These are phyloP conservation scores for Fulvia fulva DNA, from an alignment of 2,329 filamentous ascomycete genomes.

Conservation along the genomic window DNA sequence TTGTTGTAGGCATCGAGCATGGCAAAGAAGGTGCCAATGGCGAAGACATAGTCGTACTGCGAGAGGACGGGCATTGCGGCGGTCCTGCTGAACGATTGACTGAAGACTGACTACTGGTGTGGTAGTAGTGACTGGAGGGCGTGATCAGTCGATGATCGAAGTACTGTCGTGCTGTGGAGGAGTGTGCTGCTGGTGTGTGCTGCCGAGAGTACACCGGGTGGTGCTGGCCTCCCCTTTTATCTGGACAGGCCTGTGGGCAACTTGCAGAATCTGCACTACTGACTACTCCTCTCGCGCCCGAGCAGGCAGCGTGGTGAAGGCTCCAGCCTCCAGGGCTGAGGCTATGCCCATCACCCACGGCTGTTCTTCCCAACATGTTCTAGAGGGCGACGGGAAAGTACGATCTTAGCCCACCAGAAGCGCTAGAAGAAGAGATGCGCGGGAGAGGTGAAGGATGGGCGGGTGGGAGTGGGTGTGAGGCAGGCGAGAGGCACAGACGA, in stretches of 20 bases:
- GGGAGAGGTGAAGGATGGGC: too few species aligned
- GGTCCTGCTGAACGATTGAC: background rate
- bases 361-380: background rate
- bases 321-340: background rate
- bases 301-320: background rate
- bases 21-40: constrained; percentile 61
- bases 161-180: background rate
- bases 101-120: background rate
- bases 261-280: background rate
- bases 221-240: background rate
- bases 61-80: constrained; percentile 38
- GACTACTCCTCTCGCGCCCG: background rate
- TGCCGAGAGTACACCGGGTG: background rate
- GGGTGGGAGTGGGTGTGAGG: too few species aligned
- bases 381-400: background rate
- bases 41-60: constrained; percentile 61
- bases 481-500: background rate
- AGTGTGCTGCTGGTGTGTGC: background rate
- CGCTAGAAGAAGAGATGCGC: background rate
- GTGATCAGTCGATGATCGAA: background rate
- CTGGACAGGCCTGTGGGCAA: background rate
- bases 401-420: background rate
- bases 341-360: background rate
- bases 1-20: constrained; percentile 66
- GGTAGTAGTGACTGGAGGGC: background rate